Evolutionary conservation across 208 protist genomes (phyloP).

Genomic region (Wallacemonas rigidus): DNA sequence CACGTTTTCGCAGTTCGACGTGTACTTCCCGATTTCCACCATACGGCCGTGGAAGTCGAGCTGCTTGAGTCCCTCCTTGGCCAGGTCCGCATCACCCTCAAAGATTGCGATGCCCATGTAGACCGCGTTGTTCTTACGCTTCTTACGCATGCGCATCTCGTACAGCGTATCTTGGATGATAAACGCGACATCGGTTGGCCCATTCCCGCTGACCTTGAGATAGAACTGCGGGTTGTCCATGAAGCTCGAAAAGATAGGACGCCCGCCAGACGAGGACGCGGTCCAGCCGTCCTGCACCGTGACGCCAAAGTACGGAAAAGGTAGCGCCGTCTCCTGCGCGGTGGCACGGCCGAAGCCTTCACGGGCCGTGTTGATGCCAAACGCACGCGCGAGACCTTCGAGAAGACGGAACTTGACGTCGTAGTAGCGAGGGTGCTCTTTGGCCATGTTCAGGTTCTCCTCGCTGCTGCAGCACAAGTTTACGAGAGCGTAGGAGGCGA

Average conservation of each 20-base stretch:
- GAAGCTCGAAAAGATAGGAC: constrained; percentile 89
- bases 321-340: constrained; percentile 66
- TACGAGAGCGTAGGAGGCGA: constrained; percentile 89
- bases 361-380: constrained; percentile 79
- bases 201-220: constrained; percentile 62
- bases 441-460: constrained; percentile 73
- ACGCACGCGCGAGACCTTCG: constrained; percentile 86
- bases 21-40: constrained; percentile 87
- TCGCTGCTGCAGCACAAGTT: constrained; percentile 88
- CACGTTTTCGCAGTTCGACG: constrained; percentile 91
- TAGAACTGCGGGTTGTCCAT: constrained; percentile 94
- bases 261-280: constrained; percentile 70
- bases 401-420: constrained; percentile 89
- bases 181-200: constrained; percentile 72
- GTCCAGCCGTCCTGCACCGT: constrained; percentile 84
- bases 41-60: constrained; percentile 90
- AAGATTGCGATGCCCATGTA: constrained; percentile 92
- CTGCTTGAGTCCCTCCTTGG: constrained; percentile 84
- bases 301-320: constrained; percentile 90
- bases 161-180: constrained; percentile 90
- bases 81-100: constrained; percentile 71
- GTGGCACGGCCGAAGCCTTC: constrained; percentile 85
- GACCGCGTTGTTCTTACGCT: constrained; percentile 85
- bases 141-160: constrained; percentile 85
- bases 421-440: constrained; percentile 70